phyloP scores from a whole-genome alignment of 306 rosid genomes.

The Cicer chorassanicum region DNA sequence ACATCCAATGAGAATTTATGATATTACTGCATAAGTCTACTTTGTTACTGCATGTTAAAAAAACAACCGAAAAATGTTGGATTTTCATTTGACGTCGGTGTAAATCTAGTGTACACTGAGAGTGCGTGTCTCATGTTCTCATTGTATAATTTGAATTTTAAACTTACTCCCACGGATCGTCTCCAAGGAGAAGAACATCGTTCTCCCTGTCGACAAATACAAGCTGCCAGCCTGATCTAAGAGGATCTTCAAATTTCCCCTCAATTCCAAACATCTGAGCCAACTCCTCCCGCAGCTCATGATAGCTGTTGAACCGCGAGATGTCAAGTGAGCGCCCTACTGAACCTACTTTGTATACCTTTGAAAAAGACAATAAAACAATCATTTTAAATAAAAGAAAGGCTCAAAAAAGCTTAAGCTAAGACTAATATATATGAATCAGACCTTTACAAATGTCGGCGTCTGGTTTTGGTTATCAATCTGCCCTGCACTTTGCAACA shows the following conservation, averaged over 20 bases:
- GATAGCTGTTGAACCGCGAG: constrained; percentile 91
- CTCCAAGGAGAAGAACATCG: constrained; percentile 96
- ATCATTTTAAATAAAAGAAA: constrained; percentile 15
- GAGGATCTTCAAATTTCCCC: constrained; percentile 90
- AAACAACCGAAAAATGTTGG: too few relatives aligned
- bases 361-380: constrained; percentile 47
- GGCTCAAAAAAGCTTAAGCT: constrained; percentile 29
- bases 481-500: constrained; percentile 71
- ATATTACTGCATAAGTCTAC: too few relatives aligned
- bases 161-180: constrained; percentile 96
- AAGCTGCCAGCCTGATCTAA: constrained; percentile 99
- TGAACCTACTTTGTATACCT: constrained; percentile 87
- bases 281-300: constrained; percentile 90
- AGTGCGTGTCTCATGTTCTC: too few relatives aligned
- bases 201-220: constrained; percentile 98
- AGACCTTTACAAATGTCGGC: constrained; percentile 79
- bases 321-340: constrained; percentile 93
- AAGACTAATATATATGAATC: constrained; percentile 9
- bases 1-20: too few relatives aligned
- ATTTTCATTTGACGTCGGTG: too few relatives aligned
- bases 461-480: constrained; percentile 66
- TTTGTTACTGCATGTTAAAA: too few relatives aligned
- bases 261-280: constrained; percentile 90
- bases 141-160: constrained; percentile 27
- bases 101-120: too few relatives aligned